Evolutionary conservation across 2,329 filamentous ascomycete species (phyloP).

Genomic region (Aspergillus sp.): DNA sequence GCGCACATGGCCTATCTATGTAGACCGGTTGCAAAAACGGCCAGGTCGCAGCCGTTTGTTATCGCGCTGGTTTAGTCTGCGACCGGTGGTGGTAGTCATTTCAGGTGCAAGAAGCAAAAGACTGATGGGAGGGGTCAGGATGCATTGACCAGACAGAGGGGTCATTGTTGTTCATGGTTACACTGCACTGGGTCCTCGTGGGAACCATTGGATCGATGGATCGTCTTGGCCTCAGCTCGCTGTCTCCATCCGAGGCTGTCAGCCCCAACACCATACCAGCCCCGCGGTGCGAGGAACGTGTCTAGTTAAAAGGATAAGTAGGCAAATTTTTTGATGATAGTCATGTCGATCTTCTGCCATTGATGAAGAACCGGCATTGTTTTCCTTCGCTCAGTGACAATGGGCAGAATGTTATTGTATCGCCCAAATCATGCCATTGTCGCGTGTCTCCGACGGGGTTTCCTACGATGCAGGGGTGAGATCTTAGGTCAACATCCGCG

Average conservation of each 20-base stretch:
- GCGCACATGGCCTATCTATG: not conserved
- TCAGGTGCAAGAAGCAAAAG: too few species aligned
- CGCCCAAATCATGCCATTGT: not conserved
- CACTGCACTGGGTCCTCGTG: not conserved
- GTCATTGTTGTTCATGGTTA: not conserved
- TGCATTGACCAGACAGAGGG: not conserved
- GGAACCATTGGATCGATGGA: too few species aligned
- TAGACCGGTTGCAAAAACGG: not conserved
- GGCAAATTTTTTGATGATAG: fast-evolving
- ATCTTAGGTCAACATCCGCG: not conserved
- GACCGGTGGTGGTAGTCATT: not conserved
- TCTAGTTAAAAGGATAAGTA: too few species aligned
- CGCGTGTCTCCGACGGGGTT: not conserved
- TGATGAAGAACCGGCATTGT: not conserved
- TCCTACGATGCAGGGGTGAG: not conserved
- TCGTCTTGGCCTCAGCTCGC: too few species aligned
- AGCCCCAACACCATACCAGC: too few species aligned
- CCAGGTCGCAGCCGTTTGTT: not conserved
- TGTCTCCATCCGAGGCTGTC: too few species aligned
- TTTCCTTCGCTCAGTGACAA: not conserved
- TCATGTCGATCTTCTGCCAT: too few species aligned
- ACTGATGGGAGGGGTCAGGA: not conserved
- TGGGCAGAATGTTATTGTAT: too few species aligned
- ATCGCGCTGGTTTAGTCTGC: not conserved
- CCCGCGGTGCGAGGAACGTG: too few species aligned